phyloP scores from a whole-genome alignment of 163 green algal genomes.

The Picocystis sp. region DNA sequence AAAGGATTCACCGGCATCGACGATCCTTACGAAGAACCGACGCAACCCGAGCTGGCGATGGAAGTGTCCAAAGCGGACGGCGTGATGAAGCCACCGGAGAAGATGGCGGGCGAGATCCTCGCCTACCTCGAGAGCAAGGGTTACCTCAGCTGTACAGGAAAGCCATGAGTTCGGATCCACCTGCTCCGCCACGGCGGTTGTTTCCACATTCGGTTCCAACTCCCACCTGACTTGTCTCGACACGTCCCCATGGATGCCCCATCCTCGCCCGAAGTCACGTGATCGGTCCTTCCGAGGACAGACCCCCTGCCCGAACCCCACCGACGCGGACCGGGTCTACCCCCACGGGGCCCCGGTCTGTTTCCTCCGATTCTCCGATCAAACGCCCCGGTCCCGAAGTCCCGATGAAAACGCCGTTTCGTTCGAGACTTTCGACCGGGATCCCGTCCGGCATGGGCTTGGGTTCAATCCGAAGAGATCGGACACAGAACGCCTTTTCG shows the following conservation, averaged over 20 bases:
- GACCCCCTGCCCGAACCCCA: too few relatives aligned
- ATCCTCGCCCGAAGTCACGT: too few relatives aligned
- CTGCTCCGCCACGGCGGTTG: not conserved
- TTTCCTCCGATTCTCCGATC: too few relatives aligned
- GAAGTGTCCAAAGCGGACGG: slow-evolving; percentile 14
- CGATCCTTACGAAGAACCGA: slow-evolving; percentile 14
- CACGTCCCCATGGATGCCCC: not conserved
- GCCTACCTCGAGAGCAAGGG: slow-evolving; percentile 10
- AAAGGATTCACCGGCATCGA: slow-evolving; percentile 35
- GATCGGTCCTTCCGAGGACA: too few relatives aligned
- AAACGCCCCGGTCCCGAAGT: too few relatives aligned
- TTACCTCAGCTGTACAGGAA: slow-evolving; percentile 2
- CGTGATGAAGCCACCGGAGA: slow-evolving; percentile 9
- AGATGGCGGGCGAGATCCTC: slow-evolving; percentile 10
- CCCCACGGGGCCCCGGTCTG: too few relatives aligned
- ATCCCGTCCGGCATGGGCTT: too few relatives aligned
- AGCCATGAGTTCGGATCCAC: not conserved
- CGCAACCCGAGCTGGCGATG: slow-evolving; percentile 12
- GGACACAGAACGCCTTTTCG: too few relatives aligned
- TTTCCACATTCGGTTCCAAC: not conserved
- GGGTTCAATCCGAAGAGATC: too few relatives aligned
- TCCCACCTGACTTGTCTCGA: not conserved
- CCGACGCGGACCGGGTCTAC: too few relatives aligned
- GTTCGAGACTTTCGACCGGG: too few relatives aligned
- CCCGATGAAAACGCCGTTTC: too few relatives aligned